Evolutionary conservation across 2,329 filamentous ascomycete species (phyloP), one percentile per base, ranked within the genome.

Genomic region (Pyrenochaeta sp.): DNA sequence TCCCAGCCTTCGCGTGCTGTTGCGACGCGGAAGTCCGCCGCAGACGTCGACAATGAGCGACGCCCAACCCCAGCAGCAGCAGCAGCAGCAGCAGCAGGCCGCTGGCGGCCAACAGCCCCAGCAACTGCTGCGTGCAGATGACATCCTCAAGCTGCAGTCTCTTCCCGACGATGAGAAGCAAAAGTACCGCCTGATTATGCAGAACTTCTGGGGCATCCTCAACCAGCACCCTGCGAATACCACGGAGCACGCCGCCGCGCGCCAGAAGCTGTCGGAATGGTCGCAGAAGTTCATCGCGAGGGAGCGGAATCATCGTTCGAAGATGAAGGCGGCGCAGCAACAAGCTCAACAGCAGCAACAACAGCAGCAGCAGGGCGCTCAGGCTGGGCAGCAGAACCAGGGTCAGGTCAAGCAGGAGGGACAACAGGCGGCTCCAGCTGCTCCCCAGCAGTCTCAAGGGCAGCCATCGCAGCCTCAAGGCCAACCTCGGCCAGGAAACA

Each of bases 131-230:
- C 67, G 63, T 13, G 53, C 65, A 7, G 68, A 70, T 18, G 68
- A 71, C 35, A 59, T 71, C 6, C 57, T 63, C 8, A 69, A 63
- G 52, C 61, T 71, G 2, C 55, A 60, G 26, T 62, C 60, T 34
- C 71, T 85, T 20, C 77, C 69, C 48, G 78, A 81, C 7, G 69
- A 77, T 35, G 76, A 81, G 55, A 85, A 84, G 68, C 67, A 74
- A 30, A 77, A 81, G 53, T 83, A 83, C 58, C 78, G 78, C 44
- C 69, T 75, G 35, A 72, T 79, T 14, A 76, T 85, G 49, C 73
- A 75, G 43, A 77, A 73, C 48, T 73, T 82, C 35, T 85, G 81
- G 81, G 74, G 76, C 20, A 65, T 75, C 21, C 71, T 81, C 36
- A 77, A 81, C 46, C 74, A 61, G 28, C 74, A 75, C 27, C 73